Percentiles rank a stretch among this genome's conserved stretches.
Evolutionary conservation across 352 stramenopile genomes (phyloP).

Genomic region (Phytophthora sp.): DNA sequence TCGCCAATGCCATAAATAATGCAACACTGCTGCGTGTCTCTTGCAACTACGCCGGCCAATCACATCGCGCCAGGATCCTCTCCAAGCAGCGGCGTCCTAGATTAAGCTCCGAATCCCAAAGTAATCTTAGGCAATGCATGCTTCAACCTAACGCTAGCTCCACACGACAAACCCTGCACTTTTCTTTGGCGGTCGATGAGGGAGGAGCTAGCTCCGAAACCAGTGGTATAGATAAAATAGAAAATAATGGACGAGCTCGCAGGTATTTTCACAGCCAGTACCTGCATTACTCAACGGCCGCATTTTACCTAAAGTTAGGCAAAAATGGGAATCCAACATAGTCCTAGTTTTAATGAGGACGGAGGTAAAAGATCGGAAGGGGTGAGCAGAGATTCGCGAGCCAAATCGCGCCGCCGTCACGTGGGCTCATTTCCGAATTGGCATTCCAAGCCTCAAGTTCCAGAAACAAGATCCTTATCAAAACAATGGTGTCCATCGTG

Average conservation of each 20-base stretch:
- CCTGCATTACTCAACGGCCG: neutral
- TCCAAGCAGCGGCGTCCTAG: conserved; percentile 14
- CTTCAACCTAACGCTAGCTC: too few species aligned
- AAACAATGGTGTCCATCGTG: conserved; percentile 75
- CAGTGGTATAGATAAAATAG: too few species aligned
- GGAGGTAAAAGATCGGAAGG: conserved; percentile 21
- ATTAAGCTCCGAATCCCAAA: neutral
- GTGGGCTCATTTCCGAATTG: conserved; percentile 37
- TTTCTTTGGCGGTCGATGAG: too few species aligned
- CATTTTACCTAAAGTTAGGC: conserved; percentile 15
- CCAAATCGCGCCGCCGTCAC: neutral
- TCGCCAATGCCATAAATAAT: conserved; percentile 4
- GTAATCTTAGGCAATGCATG: conserved; percentile 1
- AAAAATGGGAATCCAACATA: too few species aligned
- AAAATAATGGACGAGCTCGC: too few species aligned
- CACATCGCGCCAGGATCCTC: neutral
- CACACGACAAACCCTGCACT: too few species aligned
- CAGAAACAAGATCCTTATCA: conserved; percentile 7
- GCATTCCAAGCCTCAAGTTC: conserved; percentile 23
- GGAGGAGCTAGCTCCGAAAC: too few species aligned
- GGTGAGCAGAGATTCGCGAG: conserved; percentile 1
- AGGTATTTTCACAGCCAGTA: too few species aligned
- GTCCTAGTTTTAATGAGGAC: conserved; percentile 6
- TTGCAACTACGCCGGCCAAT: conserved; percentile 19
- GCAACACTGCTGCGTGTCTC: conserved; percentile 15